Evolutionary conservation across 371 early-diverging fungal genomes (phyloP).

Genomic region (Batkoa obscura): DNA sequence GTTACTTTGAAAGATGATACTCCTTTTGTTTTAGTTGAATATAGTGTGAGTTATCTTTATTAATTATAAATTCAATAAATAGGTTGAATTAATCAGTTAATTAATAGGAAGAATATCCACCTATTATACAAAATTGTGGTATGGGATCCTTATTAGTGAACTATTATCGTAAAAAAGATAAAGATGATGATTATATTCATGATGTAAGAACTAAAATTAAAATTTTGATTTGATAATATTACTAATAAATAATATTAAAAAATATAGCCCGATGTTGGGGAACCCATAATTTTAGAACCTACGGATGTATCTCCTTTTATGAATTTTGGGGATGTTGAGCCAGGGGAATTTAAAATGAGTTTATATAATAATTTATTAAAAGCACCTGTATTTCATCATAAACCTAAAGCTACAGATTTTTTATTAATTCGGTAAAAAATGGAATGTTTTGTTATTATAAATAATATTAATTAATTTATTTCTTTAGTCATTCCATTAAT

Average conservation of each 20-base stretch:
- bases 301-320: constrained; percentile 96
- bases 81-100: not conserved
- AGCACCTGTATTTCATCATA: constrained; percentile 89
- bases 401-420: constrained; percentile 57
- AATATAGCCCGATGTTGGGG: constrained; percentile 50
- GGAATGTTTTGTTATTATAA: not conserved
- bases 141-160: constrained; percentile 95
- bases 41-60: constrained; percentile 37
- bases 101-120: constrained; percentile 88
- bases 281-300: constrained; percentile 72
- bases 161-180: constrained; percentile 90
- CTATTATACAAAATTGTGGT: constrained; percentile 83
- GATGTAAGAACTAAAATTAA: constrained; percentile 17
- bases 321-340: constrained; percentile 87
- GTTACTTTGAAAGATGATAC: constrained; percentile 77
- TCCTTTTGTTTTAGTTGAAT: constrained; percentile 83
- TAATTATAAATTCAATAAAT: not conserved
- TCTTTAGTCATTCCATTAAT: constrained; percentile 32
- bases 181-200: constrained; percentile 59
- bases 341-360: constrained; percentile 73
- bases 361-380: constrained; percentile 93
- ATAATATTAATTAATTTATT: not conserved
- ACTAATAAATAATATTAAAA: not conserved
- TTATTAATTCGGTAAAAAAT: constrained; percentile 40
- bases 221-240: too few relatives aligned